Evolutionary conservation across 306 rosid species (phyloP).

Genomic region (Rosa persica): DNA sequence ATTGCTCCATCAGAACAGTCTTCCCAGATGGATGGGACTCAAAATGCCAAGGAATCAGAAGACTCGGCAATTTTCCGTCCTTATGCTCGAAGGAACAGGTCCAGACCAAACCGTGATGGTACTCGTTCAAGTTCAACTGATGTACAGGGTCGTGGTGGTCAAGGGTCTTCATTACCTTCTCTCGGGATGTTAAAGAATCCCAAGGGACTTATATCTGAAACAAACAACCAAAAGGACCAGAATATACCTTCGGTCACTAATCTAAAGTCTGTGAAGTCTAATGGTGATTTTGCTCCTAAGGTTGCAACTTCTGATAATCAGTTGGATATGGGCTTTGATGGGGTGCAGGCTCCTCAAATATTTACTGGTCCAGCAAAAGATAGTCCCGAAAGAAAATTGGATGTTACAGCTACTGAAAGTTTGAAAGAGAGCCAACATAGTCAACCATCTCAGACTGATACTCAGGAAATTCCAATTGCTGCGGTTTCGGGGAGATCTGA

Average conservation of each 20-base stretch:
- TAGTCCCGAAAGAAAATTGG: constrained; percentile 55
- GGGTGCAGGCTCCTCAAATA: constrained; percentile 40
- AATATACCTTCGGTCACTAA: constrained; percentile 52
- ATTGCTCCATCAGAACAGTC: constrained; percentile 81
- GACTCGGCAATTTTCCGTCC: constrained; percentile 93
- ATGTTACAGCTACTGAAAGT: constrained; percentile 37
- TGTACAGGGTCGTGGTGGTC: constrained; percentile 36
- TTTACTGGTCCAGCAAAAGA: constrained; percentile 31
- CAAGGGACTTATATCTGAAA: constrained; percentile 53
- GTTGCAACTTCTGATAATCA: constrained; percentile 40
- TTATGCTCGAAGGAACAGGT: constrained; percentile 93
- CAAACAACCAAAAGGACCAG: constrained; percentile 58
- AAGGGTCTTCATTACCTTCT: constrained; percentile 36
- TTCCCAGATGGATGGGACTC: constrained; percentile 79
- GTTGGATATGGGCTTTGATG: constrained; percentile 49
- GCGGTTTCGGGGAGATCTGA: constrained; percentile 47
- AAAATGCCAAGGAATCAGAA: constrained; percentile 83
- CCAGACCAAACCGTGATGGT: constrained; percentile 80
- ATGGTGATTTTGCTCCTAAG: constrained; percentile 55
- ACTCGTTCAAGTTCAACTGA: constrained; percentile 47
- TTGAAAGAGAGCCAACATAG: constrained; percentile 39
- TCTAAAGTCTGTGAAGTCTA: constrained; percentile 59
- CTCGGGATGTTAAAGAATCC: constrained; percentile 60
- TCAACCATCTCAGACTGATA: constrained; percentile 45
- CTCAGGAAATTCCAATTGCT: constrained; percentile 36